Conservation (phyloP, 306 rosid species). For the Prinsepia uniflora region DNA sequence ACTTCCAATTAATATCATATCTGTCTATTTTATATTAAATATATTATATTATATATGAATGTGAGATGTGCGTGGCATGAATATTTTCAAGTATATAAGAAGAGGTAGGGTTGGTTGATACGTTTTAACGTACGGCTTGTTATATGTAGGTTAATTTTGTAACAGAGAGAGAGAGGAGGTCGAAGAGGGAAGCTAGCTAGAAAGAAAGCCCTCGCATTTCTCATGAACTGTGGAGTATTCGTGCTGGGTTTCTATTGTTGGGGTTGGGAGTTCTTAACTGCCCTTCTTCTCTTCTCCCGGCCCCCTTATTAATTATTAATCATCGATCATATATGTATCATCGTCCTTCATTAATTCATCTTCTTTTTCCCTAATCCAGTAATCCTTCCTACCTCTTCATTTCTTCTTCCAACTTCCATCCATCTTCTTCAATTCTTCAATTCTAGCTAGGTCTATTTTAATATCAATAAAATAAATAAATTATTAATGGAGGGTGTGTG, state of each 20-base stretch:
- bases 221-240: constrained; percentile 99
- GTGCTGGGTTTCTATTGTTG: constrained; percentile 99
- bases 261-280: constrained; percentile 99
- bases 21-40: too few relatives aligned
- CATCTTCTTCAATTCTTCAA: not conserved
- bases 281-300: constrained; percentile 98
- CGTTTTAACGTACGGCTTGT: constrained; percentile 54
- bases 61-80: constrained; percentile 29
- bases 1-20: too few relatives aligned
- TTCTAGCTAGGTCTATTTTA: too few relatives aligned
- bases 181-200: not conserved
- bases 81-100: constrained; percentile 22
- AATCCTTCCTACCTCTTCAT: too few relatives aligned
- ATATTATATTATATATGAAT: not conserved
- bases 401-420: too few relatives aligned
- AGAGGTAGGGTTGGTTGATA: constrained; percentile 37
- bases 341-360: constrained; percentile 8
- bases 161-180: constrained; percentile 7
- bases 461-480: too few relatives aligned
- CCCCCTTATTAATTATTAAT: too few relatives aligned
- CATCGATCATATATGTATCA: too few relatives aligned
- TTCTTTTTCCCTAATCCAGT: not conserved
- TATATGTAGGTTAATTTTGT: not conserved
- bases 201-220: constrained; percentile 48
- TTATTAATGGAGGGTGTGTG: too few relatives aligned